Evolutionary conservation across 805 yeast genomes (phyloP).

Genomic region (Grigorovia yakushimaensis): DNA sequence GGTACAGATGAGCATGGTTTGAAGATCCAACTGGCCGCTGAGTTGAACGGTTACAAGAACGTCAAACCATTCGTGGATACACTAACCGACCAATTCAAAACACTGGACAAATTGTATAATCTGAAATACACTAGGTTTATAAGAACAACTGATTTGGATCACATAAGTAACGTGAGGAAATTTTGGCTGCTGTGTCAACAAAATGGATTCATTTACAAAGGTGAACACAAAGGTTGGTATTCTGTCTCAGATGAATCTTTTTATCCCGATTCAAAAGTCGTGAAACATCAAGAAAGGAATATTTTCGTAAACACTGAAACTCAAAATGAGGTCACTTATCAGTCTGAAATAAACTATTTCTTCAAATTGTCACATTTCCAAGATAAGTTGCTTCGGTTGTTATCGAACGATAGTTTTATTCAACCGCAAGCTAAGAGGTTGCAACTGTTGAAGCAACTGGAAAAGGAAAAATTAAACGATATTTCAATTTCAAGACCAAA

Average conservation of each 20-base stretch:
- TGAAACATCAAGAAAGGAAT: conserved; percentile 18
- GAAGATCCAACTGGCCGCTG: conserved; percentile 84
- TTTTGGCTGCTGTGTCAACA: conserved; percentile 59
- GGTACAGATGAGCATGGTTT: conserved; percentile 98
- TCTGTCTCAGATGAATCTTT: conserved; percentile 91
- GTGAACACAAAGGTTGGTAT: conserved; percentile 89
- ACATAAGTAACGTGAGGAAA: conserved; percentile 47
- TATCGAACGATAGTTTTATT: conserved; percentile 44
- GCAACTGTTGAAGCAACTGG: conserved; percentile 51
- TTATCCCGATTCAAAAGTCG: conserved; percentile 73
- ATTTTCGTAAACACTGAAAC: conserved; percentile 47
- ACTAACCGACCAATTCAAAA: conserved; percentile 53
- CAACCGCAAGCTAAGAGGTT: conserved; percentile 49
- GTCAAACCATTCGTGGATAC: conserved; percentile 69
- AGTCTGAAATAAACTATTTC: conserved; percentile 79
- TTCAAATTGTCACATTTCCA: conserved; percentile 63
- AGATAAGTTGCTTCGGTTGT: conserved; percentile 37
- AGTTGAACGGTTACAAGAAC: conserved; percentile 32
- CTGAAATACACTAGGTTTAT: conserved; percentile 68
- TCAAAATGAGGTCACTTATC: conserved; percentile 62
- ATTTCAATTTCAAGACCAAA: conserved; percentile 83
- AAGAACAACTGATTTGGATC: conserved; percentile 84
- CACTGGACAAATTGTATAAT: conserved; percentile 47
- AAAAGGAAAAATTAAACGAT: conserved; percentile 42
- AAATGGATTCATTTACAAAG: conserved; percentile 67